These are phyloP conservation scores for Phytophthora fragariae DNA, from an alignment of 352 stramenopile species.

Conservation along the genomic window DNA sequence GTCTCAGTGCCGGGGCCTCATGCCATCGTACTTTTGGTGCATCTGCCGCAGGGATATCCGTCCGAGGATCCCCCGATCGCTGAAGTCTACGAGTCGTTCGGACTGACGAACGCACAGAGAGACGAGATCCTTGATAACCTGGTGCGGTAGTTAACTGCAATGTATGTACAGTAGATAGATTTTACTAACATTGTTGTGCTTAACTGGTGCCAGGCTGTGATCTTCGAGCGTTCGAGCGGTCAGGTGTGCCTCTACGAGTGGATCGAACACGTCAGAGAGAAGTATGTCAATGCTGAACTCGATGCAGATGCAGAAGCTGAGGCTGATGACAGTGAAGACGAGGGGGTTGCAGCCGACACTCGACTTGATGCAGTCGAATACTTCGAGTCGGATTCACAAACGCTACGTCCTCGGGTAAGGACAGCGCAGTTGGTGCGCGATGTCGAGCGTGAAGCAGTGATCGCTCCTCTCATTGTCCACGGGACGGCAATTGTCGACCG, in stretches of 20 bases:
- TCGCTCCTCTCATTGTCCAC: constrained; percentile 77
- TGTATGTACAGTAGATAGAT: background rate
- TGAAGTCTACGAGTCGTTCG: constrained; percentile 85
- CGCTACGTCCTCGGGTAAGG: constrained; percentile 66
- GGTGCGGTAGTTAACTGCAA: constrained; percentile 33
- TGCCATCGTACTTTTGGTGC: constrained; percentile 72
- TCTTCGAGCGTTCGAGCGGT: constrained; percentile 75
- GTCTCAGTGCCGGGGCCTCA: constrained; percentile 68
- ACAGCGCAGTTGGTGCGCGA: constrained; percentile 69
- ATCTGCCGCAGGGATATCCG: constrained; percentile 78
- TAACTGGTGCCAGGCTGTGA: constrained; percentile 39
- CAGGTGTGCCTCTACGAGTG: constrained; percentile 90
- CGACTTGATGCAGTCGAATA: constrained; percentile 36
- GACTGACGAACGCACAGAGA: constrained; percentile 73
- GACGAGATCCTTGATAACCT: constrained; percentile 71
- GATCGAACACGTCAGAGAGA: constrained; percentile 85
- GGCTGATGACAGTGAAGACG: constrained; percentile 19
- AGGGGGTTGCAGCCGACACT: constrained; percentile 15
- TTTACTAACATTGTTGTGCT: background rate
- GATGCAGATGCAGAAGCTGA: constrained; percentile 35
- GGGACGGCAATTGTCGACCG: constrained; percentile 74
- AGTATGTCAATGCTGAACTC: constrained; percentile 60
- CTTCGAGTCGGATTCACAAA: constrained; percentile 68
- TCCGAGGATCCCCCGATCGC: constrained; percentile 73
- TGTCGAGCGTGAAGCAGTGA: constrained; percentile 51